A percentile compares a stretch with the other conserved stretches of the same genome.
Conservation (phyloP, 805 yeast species). For the Diddensiella santjacobensis region DNA sequence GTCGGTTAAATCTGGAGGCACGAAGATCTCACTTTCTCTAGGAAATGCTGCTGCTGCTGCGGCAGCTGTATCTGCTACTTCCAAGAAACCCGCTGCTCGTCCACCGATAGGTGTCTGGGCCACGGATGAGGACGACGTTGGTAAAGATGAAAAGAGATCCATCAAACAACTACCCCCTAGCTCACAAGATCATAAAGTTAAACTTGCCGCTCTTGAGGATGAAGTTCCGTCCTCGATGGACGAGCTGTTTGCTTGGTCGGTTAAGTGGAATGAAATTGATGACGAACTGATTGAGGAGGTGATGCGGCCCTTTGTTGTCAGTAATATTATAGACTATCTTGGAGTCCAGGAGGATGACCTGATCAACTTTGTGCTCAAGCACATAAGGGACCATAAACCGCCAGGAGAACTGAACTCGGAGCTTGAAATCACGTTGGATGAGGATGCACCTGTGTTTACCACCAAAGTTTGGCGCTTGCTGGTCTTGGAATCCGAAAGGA, state of each 20-base stretch:
- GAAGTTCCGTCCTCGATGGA: conserved; percentile 21
- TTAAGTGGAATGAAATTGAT: conserved; percentile 27
- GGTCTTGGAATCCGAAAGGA: conserved; percentile 23
- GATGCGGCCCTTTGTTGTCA: conserved; percentile 23
- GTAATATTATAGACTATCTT: conserved; percentile 29
- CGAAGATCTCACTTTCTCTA: conserved; percentile 17
- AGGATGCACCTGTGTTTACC: conserved; percentile 37
- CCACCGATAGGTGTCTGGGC: background rate
- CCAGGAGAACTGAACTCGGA: conserved; percentile 28
- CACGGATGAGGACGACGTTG: conserved; percentile 4
- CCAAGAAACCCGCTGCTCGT: background rate
- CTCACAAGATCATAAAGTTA: background rate
- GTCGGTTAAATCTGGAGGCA: background rate
- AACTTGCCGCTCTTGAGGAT: conserved; percentile 7
- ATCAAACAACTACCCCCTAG: conserved; percentile 3
- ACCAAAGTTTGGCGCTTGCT: conserved; percentile 27
- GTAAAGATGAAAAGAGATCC: conserved; percentile 7
- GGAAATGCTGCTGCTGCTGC: conserved; percentile 3
- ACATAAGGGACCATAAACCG: conserved; percentile 23
- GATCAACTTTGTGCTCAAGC: conserved; percentile 29
- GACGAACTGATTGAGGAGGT: conserved; percentile 19
- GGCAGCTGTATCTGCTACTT: background rate
- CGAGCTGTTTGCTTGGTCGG: conserved; percentile 20
- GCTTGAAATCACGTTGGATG: conserved; percentile 39
- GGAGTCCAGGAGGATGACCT: conserved; percentile 34